A percentile compares a stretch with the other conserved stretches of the same genome.
These are phyloP conservation scores for Desmodesmus armatus DNA, from an alignment of 139 green algal species.

Conservation along the genomic window DNA sequence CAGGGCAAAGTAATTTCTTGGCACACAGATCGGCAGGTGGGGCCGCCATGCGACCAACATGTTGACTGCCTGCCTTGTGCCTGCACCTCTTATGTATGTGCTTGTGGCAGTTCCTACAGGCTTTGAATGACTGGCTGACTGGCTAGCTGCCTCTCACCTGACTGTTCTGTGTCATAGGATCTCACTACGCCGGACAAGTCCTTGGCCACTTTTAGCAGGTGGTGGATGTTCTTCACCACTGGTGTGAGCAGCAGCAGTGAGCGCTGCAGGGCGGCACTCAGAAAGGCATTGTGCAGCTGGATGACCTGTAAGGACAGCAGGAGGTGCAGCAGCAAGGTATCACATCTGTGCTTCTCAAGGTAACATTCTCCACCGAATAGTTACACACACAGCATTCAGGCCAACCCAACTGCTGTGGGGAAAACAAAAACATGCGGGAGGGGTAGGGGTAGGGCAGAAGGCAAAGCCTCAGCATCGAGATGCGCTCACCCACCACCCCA, in stretches of 20 bases:
- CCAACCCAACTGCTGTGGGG: no score
- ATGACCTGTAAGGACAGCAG: constrained; percentile 13
- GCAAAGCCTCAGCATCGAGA: no score
- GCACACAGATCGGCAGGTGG: neutral
- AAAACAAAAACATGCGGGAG: no score
- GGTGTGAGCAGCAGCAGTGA: constrained; percentile 12
- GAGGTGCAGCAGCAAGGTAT: no score
- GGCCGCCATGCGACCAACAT: neutral
- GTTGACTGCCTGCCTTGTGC: neutral
- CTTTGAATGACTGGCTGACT: no score
- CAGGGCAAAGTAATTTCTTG: no score
- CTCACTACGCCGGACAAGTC: neutral
- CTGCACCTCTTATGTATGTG: neutral
- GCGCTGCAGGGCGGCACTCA: constrained; percentile 28
- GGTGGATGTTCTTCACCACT: constrained; percentile 21
- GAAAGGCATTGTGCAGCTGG: constrained; percentile 26
- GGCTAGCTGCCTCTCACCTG: neutral
- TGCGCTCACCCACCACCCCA: no score
- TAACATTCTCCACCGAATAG: no score
- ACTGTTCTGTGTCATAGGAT: neutral
- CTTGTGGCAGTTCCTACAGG: neutral
- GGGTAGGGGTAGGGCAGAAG: no score
- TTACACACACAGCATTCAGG: no score
- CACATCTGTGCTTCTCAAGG: no score
- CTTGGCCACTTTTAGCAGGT: constrained; percentile 4